Conservation (phyloP, 208 protist genomes). For the Trypanosoma platydactyli region DNA sequence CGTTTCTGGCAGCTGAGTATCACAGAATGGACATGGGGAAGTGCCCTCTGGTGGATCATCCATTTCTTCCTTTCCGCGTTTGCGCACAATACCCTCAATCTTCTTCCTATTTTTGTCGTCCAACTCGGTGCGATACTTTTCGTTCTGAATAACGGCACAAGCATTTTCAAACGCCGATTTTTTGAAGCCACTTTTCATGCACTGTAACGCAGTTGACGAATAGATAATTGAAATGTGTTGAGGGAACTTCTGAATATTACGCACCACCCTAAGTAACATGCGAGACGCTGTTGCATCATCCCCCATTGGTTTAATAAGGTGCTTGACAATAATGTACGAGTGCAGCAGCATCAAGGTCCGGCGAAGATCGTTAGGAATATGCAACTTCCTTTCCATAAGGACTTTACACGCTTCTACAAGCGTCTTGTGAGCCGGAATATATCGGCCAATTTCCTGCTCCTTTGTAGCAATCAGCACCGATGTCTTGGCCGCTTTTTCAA, state of each 20-base stretch:
- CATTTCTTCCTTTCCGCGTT: conserved; percentile 80
- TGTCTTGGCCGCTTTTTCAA: conserved; percentile 94
- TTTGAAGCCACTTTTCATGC: conserved; percentile 86
- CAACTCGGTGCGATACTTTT: conserved; percentile 93
- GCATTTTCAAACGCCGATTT: conserved; percentile 96
- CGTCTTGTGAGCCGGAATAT: conserved; percentile 92
- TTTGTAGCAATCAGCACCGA: conserved; percentile 95
- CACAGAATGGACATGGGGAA: conserved; percentile 94
- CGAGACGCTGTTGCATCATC: conserved; percentile 92
- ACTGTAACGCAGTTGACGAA: conserved; percentile 96
- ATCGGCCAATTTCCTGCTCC: conserved; percentile 95
- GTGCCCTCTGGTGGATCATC: conserved; percentile 81
- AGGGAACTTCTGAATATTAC: conserved; percentile 95
- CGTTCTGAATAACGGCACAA: conserved; percentile 93
- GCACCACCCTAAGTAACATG: conserved; percentile 95
- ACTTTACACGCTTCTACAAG: conserved; percentile 94
- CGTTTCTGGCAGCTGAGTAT: conserved; percentile 80
- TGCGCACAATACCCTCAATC: conserved; percentile 95
- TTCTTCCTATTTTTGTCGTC: conserved; percentile 94
- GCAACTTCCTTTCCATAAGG: conserved; percentile 82
- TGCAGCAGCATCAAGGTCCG: conserved; percentile 95
- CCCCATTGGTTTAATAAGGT: conserved; percentile 86
- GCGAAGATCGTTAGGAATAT: conserved; percentile 89
- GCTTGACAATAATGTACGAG: conserved; percentile 96
- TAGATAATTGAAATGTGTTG: conserved; percentile 94